A percentile compares a stretch with the other conserved stretches of the same genome.
These are phyloP conservation scores for Boletus tylopilopsis DNA, from an alignment of 768 basidiomycete species.

Conservation along the genomic window DNA sequence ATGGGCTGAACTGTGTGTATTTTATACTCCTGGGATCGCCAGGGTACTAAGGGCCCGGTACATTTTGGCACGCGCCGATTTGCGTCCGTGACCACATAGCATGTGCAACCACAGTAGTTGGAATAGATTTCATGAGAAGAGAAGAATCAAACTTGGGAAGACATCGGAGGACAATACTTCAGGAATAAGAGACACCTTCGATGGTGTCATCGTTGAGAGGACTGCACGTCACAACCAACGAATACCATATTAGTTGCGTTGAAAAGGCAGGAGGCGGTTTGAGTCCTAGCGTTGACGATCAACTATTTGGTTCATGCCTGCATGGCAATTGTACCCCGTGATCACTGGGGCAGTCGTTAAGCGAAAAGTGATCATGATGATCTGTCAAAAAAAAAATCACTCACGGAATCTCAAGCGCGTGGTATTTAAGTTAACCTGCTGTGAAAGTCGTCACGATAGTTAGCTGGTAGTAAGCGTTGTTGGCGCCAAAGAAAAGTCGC, in stretches of 20 bases:
- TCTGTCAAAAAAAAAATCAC: not conserved
- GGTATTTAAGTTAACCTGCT: too few species aligned
- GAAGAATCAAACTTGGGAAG: not conserved
- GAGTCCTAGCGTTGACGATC: too few species aligned
- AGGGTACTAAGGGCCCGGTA: not conserved
- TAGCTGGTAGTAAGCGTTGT: too few species aligned
- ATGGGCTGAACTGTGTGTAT: not conserved
- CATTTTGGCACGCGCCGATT: not conserved
- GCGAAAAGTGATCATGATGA: not conserved
- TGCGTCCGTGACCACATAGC: slow-evolving; percentile 7
- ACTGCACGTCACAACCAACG: too few species aligned
- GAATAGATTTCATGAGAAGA: slow-evolving; percentile 6
- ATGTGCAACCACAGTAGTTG: slow-evolving; percentile 10
- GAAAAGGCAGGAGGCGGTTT: too few species aligned
- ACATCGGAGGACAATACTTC: not conserved
- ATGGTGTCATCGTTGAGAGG: too few species aligned
- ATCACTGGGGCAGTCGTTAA: not conserved
- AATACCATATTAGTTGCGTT: too few species aligned
- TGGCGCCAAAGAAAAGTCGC: too few species aligned
- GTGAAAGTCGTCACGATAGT: too few species aligned
- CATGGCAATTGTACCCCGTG: not conserved
- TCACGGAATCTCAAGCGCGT: not conserved
- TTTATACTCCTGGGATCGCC: slow-evolving; percentile 9
- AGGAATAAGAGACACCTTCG: not conserved
- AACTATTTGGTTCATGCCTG: too few species aligned